A percentile compares a stretch with the other conserved stretches of the same genome.
phyloP scores from a whole-genome alignment of 1,284 basidiomycete species.

The Tilletia caries region DNA sequence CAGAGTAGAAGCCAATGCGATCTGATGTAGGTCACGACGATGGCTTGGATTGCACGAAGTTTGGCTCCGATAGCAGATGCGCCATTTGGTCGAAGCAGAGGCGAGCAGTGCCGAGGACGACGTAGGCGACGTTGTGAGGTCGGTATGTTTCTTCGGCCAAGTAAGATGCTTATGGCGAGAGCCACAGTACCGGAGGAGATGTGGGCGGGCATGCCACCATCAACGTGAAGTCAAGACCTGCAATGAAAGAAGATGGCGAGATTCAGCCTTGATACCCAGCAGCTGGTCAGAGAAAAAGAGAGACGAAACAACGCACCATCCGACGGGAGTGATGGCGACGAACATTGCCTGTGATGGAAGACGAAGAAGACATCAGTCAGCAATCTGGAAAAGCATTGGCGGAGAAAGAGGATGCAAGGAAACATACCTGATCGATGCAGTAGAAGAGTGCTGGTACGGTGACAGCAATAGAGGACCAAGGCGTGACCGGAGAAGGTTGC shows the following conservation, averaged over 20 bases:
- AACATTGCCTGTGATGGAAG: too few species aligned
- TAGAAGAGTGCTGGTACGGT: not conserved
- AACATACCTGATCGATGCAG: conserved; percentile 26
- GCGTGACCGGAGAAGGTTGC: too few species aligned
- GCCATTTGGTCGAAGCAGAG: conserved; percentile 55
- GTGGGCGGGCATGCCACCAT: conserved; percentile 56
- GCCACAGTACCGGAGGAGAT: conserved; percentile 55
- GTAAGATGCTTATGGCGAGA: conserved; percentile 52
- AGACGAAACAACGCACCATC: conserved; percentile 25
- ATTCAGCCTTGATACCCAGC: too few species aligned
- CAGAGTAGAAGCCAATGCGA: conserved; percentile 85
- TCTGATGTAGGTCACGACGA: conserved; percentile 61
- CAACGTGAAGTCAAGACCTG: conserved; percentile 56
- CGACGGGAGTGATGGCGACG: conserved; percentile 63
- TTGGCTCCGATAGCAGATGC: conserved; percentile 56
- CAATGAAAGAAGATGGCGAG: not conserved
- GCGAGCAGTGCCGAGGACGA: conserved; percentile 56
- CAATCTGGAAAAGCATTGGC: too few species aligned
- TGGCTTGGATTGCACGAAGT: conserved; percentile 55
- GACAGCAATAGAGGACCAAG: conserved; percentile 1
- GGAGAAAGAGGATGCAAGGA: too few species aligned
- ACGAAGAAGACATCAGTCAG: too few species aligned
- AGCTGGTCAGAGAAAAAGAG: not conserved
- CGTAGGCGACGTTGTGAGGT: conserved; percentile 55
- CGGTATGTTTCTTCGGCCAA: conserved; percentile 55